These are phyloP conservation scores for Mycena maculata DNA, from an alignment of 768 basidiomycete genomes.

Conservation along the genomic window DNA sequence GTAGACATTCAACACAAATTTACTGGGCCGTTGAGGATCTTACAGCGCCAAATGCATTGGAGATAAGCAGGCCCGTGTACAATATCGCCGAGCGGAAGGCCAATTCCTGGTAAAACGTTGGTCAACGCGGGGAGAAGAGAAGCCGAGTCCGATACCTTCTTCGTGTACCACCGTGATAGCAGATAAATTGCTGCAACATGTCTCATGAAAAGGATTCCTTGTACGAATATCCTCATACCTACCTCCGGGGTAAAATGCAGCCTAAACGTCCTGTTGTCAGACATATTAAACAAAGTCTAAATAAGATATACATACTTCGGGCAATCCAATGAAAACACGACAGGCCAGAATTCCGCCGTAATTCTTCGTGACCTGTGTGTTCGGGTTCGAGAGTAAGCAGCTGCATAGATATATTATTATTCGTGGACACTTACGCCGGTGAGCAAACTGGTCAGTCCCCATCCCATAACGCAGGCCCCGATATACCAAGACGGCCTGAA, in stretches of 20 bases:
- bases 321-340: slow-evolving; percentile 72
- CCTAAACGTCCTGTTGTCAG: slow-evolving; percentile 41
- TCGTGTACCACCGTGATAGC: slow-evolving; percentile 67
- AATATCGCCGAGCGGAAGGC: slow-evolving; percentile 73
- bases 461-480: slow-evolving; percentile 66
- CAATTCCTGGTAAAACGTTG: slow-evolving; percentile 58
- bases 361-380: slow-evolving; percentile 61
- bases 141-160: slow-evolving; percentile 54
- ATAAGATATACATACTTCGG: slow-evolving; percentile 54
- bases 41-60: slow-evolving; percentile 77
- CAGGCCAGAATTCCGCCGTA: slow-evolving; percentile 68
- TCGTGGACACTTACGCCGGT: slow-evolving; percentile 61
- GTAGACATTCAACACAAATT: background rate
- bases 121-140: background rate
- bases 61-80: slow-evolving; percentile 69
- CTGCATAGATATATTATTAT: too few species aligned
- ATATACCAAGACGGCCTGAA: slow-evolving; percentile 72
- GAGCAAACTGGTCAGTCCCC: slow-evolving; percentile 72
- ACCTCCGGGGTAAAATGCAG: slow-evolving; percentile 74
- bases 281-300: background rate
- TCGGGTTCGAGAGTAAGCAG: background rate
- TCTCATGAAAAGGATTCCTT: background rate
- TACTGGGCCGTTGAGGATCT: slow-evolving; percentile 33
- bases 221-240: slow-evolving; percentile 41
- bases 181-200: slow-evolving; percentile 47